A percentile compares a stretch with the other conserved stretches of the same genome.
Conservation (phyloP, 202 grass and related monocot species). For the Schoenoplectus triqueter region DNA sequence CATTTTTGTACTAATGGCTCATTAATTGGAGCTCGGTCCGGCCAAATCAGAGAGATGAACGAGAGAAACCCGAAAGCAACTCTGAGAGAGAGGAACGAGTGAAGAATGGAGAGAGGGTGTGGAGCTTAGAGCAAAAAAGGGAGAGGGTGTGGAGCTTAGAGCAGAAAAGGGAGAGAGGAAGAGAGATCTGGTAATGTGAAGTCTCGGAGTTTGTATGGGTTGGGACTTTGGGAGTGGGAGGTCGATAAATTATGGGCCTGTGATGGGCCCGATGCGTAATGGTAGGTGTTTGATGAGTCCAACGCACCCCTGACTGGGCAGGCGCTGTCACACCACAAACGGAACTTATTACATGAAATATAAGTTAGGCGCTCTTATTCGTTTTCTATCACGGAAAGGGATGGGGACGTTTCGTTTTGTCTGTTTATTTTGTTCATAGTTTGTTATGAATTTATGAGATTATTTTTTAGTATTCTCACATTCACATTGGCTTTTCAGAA, state of each 20-base stretch:
- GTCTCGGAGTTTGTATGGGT: not conserved
- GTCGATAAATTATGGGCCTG: not conserved
- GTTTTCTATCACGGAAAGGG: not conserved
- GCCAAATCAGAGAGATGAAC: not conserved
- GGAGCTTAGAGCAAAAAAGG: not conserved
- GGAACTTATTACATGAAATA: not conserved
- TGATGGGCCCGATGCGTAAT: slow-evolving; percentile 19
- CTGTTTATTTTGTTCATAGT: too few species aligned
- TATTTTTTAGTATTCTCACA: too few species aligned
- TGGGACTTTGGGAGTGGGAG: not conserved
- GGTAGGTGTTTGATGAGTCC: slow-evolving; percentile 34
- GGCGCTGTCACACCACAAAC: slow-evolving; percentile 16
- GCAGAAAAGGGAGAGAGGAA: not conserved
- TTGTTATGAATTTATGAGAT: too few species aligned
- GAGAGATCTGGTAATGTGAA: slow-evolving; percentile 5
- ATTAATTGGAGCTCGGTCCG: not conserved
- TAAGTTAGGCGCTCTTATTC: not conserved
- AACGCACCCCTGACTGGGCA: not conserved
- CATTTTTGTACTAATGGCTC: not conserved
- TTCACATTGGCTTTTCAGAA: too few species aligned
- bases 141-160: not conserved
- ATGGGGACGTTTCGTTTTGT: not conserved
- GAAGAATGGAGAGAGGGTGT: not conserved
- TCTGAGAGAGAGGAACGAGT: not conserved
- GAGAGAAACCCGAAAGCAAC: not conserved